Conservation (phyloP, 1,284 basidiomycete genomes). For the Rhizopogon parksii region DNA sequence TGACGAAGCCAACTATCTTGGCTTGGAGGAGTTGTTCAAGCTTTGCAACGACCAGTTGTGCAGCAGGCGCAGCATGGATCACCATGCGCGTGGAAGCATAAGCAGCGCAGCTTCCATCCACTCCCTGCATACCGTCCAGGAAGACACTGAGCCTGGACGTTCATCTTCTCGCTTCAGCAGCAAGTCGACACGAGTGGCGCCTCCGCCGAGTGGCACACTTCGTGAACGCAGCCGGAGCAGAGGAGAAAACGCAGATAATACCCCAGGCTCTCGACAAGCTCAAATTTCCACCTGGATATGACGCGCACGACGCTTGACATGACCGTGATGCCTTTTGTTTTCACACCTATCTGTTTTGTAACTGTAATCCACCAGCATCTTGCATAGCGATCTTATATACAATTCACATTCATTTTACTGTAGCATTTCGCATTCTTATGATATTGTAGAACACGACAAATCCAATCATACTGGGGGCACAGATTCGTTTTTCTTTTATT, state of each 20-base stretch:
- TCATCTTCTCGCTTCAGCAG: conserved; percentile 3
- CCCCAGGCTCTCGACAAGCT: not conserved
- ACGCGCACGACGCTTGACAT: not conserved
- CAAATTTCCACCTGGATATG: conserved; percentile 1
- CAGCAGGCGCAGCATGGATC: conserved; percentile 30
- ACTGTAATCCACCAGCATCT: not conserved
- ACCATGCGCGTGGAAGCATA: not conserved
- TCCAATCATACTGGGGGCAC: too few species aligned
- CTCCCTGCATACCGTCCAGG: conserved; percentile 41
- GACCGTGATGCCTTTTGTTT: not conserved
- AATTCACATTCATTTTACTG: not conserved
- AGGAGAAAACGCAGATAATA: not conserved
- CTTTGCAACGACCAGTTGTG: conserved; percentile 64
- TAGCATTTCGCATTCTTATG: not conserved
- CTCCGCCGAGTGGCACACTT: not conserved
- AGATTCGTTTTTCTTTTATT: too few species aligned
- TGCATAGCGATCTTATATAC: not conserved
- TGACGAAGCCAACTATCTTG: conserved; percentile 68
- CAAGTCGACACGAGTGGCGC: not conserved
- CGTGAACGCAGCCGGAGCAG: not conserved
- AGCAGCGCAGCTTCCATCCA: conserved; percentile 40
- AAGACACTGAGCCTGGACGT: conserved; percentile 24
- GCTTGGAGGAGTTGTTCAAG: conserved; percentile 50
- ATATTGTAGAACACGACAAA: not conserved
- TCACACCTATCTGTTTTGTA: not conserved